phyloP scores from a whole-genome alignment of 495 filamentous ascomycete genomes.

The Neurospora pannonica region DNA sequence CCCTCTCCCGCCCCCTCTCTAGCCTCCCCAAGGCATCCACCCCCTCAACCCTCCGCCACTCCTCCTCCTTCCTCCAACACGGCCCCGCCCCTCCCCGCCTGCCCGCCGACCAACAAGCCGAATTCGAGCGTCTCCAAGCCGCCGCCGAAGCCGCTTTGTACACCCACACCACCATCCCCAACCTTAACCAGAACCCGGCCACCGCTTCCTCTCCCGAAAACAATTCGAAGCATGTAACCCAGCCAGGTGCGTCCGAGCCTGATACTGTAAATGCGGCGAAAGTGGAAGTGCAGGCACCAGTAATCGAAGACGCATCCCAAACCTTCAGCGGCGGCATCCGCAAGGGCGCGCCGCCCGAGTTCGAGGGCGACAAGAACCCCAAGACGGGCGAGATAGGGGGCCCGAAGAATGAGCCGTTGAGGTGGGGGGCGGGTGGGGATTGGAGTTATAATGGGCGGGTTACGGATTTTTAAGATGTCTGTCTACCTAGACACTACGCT shows the following conservation, averaged over 20 bases:
- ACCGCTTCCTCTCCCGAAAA: not conserved
- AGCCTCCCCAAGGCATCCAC: not conserved
- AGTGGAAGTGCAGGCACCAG: not conserved
- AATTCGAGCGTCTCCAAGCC: constrained; percentile 80
- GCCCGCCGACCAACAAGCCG: constrained; percentile 79
- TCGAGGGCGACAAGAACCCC: constrained; percentile 86
- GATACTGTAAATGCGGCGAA: not conserved
- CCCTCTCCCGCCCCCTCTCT: constrained; percentile 3
- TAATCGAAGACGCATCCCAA: constrained; percentile 4
- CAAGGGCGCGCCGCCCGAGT: constrained; percentile 73
- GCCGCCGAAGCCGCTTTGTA: constrained; percentile 29
- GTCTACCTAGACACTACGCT: too few species aligned
- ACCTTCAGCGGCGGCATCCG: constrained; percentile 31
- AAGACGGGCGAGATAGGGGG: constrained; percentile 95
- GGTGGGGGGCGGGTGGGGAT: constrained; percentile 75
- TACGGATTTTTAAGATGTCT: constrained; percentile 98
- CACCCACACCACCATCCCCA: constrained; percentile 16
- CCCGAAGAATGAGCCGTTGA: constrained; percentile 92
- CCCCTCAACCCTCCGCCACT: constrained; percentile 1
- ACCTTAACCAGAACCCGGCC: not conserved
- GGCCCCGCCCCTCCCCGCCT: constrained; percentile 73
- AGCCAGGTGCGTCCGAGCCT: not conserved
- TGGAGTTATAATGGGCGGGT: constrained; percentile 96
- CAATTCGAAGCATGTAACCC: not conserved
- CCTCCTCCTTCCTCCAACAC: constrained; percentile 28